phyloP scores from a whole-genome alignment of 2,329 filamentous ascomycete species.

The Sclerotinia nivalis region DNA sequence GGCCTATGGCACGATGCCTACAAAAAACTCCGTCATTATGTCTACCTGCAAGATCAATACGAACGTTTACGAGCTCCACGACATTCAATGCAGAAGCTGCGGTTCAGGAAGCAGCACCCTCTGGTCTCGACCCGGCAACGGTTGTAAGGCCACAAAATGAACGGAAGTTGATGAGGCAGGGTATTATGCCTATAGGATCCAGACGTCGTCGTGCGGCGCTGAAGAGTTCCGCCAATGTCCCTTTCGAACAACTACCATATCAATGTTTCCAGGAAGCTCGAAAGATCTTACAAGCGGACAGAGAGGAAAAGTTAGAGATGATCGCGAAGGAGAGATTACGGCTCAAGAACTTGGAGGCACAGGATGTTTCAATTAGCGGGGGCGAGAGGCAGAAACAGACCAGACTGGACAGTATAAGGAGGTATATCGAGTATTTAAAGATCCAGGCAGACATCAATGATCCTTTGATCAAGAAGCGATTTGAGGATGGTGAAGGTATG shows the following conservation, averaged over 20 bases:
- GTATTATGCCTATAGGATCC: slow-evolving; percentile 75
- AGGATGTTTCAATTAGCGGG: slow-evolving; percentile 57
- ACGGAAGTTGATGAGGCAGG: slow-evolving; percentile 65
- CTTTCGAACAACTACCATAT: slow-evolving; percentile 92
- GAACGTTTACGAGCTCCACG: slow-evolving; percentile 41
- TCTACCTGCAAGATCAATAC: slow-evolving; percentile 34
- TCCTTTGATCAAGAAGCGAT: slow-evolving; percentile 86
- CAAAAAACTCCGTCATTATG: slow-evolving; percentile 43
- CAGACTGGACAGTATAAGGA: slow-evolving; percentile 67
- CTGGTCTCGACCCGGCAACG: slow-evolving; percentile 65
- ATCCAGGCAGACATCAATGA: slow-evolving; percentile 94
- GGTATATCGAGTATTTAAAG: slow-evolving; percentile 76
- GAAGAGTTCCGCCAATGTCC: slow-evolving; percentile 62
- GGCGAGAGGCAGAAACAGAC: slow-evolving; percentile 66
- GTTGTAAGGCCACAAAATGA: slow-evolving; percentile 66
- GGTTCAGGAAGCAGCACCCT: slow-evolving; percentile 42
- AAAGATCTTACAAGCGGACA: slow-evolving; percentile 76
- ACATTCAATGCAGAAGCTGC: slow-evolving; percentile 42
- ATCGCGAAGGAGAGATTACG: slow-evolving; percentile 68
- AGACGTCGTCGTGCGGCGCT: slow-evolving; percentile 78
- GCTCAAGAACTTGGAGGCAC: slow-evolving; percentile 66
- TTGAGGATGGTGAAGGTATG: slow-evolving; percentile 87
- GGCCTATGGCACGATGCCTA: slow-evolving; percentile 58
- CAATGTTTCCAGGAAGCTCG: slow-evolving; percentile 97
- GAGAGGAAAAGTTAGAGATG: slow-evolving; percentile 73